These are phyloP conservation scores for Globisporangium megalacanthum DNA, from an alignment of 352 stramenopile species.

Conservation along the genomic window DNA sequence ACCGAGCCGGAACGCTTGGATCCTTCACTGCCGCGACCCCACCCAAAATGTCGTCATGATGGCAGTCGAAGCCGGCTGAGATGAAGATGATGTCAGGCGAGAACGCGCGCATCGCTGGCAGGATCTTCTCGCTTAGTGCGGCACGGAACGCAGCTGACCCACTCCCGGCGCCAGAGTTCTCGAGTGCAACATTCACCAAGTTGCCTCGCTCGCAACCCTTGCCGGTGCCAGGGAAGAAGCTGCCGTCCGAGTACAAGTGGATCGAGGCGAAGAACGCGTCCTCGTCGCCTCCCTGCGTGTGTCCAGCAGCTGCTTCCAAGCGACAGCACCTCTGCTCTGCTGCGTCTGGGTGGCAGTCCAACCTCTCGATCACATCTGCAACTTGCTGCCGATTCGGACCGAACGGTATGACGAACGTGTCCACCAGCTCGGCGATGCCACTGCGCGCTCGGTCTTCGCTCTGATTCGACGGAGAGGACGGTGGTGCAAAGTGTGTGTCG, in stretches of 20 bases:
- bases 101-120: constrained; percentile 76
- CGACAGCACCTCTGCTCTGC: too few species aligned
- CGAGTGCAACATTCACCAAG: constrained; percentile 72
- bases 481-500: too few species aligned
- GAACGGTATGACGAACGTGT: too few species aligned
- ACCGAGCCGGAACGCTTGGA: constrained; percentile 65
- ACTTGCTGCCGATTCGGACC: too few species aligned
- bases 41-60: constrained; percentile 81
- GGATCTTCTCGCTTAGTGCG: constrained; percentile 51
- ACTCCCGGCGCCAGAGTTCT: constrained; percentile 59
- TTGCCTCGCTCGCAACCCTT: constrained; percentile 54
- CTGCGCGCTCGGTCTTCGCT: too few species aligned
- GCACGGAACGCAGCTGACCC: constrained; percentile 62
- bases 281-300: too few species aligned
- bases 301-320: too few species aligned
- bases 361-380: too few species aligned
- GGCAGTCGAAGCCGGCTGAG: constrained; percentile 83
- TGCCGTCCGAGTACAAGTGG: constrained; percentile 66
- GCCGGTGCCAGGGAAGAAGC: constrained; percentile 78
- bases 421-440: too few species aligned
- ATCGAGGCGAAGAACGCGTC: constrained; percentile 83
- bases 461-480: too few species aligned
- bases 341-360: too few species aligned
- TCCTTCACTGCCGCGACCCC: constrained; percentile 74
- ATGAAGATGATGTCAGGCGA: constrained; percentile 84